A percentile compares a stretch with the other conserved stretches of the same genome.
phyloP scores from a whole-genome alignment of 345 rosid species.

The Camelina laxa region DNA sequence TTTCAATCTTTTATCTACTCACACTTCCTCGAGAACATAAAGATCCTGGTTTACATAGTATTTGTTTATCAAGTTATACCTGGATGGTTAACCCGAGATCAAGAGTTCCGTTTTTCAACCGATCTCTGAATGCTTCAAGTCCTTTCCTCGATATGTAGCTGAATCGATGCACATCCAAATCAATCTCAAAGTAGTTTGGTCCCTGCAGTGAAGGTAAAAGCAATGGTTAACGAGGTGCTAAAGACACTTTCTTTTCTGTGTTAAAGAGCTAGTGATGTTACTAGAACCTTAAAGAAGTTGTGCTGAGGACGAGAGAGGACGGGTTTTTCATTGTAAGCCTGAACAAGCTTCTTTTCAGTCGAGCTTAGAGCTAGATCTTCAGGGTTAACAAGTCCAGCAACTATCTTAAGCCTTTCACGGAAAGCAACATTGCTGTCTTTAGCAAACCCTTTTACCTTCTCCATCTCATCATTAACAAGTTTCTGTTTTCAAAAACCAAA shows the following conservation, averaged over 20 bases:
- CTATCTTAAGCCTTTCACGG: slow-evolving; percentile 89
- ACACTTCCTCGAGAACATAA: background rate
- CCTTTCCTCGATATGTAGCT: slow-evolving; percentile 94
- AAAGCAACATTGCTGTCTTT: slow-evolving; percentile 74
- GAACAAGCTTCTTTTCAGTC: slow-evolving; percentile 78
- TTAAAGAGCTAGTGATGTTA: background rate
- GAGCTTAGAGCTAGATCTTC: slow-evolving; percentile 81
- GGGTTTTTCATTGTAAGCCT: slow-evolving; percentile 87
- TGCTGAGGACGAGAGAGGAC: slow-evolving; percentile 99
- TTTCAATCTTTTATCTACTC: background rate
- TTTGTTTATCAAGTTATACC: slow-evolving; percentile 48
- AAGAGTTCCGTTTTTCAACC: slow-evolving; percentile 71
- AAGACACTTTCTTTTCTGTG: background rate
- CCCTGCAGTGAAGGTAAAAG: slow-evolving; percentile 55
- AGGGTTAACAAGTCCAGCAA: slow-evolving; percentile 83
- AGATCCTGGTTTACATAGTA: background rate
- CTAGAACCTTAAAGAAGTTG: slow-evolving; percentile 62
- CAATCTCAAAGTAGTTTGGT: slow-evolving; percentile 87
- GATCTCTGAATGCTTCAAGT: slow-evolving; percentile 83
- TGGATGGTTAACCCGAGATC: slow-evolving; percentile 90
- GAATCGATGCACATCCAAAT: slow-evolving; percentile 90
- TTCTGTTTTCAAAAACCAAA: slow-evolving; percentile 50
- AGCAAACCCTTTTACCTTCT: slow-evolving; percentile 81
- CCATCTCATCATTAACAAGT: slow-evolving; percentile 85
- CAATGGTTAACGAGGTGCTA: background rate